phyloP scores from a whole-genome alignment of 2,329 filamentous ascomycete species.

The Xylariales sp. region DNA sequence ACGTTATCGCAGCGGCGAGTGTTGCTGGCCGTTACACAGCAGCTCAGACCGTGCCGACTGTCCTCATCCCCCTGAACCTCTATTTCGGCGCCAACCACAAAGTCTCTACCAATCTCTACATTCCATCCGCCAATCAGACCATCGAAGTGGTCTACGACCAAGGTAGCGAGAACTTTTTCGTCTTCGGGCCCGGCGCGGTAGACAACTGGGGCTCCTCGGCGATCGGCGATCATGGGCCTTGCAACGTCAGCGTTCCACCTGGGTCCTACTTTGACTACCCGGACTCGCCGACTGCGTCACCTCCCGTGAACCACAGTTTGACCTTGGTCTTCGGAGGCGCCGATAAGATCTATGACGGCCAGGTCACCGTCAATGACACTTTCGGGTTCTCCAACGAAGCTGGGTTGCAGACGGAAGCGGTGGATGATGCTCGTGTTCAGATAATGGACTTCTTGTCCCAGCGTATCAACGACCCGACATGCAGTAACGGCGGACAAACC shows the following conservation, averaged over 20 bases:
- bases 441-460: slow-evolving; percentile 21
- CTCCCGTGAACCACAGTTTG: not conserved
- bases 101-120: slow-evolving; percentile 17
- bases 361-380: slow-evolving; percentile 18
- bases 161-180: slow-evolving; percentile 19
- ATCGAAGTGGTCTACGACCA: slow-evolving; percentile 21
- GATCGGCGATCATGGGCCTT: slow-evolving; percentile 3
- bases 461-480: slow-evolving; percentile 14
- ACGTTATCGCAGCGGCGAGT: not conserved
- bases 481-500: slow-evolving; percentile 12
- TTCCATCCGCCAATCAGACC: slow-evolving; percentile 15
- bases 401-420: slow-evolving; percentile 8
- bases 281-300: slow-evolving; percentile 2
- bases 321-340: slow-evolving; percentile 14
- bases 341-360: slow-evolving; percentile 14
- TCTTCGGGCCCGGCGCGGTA: slow-evolving; percentile 14
- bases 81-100: slow-evolving; percentile 12
- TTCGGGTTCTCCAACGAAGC: slow-evolving; percentile 18
- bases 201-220: slow-evolving; percentile 9
- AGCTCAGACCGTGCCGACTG: slow-evolving; percentile 7
- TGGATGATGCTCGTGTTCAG: slow-evolving; percentile 22
- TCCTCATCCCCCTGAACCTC: slow-evolving; percentile 9
- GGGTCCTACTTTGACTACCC: slow-evolving; percentile 7
- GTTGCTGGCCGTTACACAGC: not conserved
- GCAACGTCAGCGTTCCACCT: slow-evolving; percentile 9